Evolutionary conservation across 1,139 yeast species (phyloP).

Genomic region (Entelexis paramagnoliae): DNA sequence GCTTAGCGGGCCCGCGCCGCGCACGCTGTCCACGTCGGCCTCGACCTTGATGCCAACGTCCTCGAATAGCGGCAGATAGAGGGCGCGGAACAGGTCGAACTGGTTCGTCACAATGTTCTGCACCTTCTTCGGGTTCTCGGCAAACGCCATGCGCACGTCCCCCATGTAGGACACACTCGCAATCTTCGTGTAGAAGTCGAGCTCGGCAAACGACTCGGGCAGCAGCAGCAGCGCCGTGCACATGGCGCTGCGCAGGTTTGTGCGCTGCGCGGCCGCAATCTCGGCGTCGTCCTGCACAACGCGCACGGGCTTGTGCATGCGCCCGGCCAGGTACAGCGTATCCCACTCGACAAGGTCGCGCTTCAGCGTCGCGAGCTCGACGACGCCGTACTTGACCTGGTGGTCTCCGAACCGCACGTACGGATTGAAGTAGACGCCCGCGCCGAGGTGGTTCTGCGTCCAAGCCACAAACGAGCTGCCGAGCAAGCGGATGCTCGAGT

Average conservation of each 20-base stretch:
- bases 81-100: constrained; percentile 50
- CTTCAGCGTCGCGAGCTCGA: constrained; percentile 49
- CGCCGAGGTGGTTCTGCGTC: constrained; percentile 59
- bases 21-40: constrained; percentile 22
- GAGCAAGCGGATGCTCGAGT: constrained; percentile 52
- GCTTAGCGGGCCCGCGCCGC: constrained; percentile 28
- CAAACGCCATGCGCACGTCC: constrained; percentile 75
- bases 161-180: constrained; percentile 81
- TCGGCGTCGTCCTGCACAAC: constrained; percentile 34
- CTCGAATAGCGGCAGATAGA: constrained; percentile 60
- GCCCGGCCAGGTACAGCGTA: constrained; percentile 78
- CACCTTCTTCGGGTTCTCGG: constrained; percentile 86
- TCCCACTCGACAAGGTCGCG: constrained; percentile 74
- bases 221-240: constrained; percentile 58
- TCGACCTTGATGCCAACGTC: constrained; percentile 22
- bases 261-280: constrained; percentile 43
- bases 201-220: constrained; percentile 44
- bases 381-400: constrained; percentile 77
- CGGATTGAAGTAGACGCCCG: constrained; percentile 92
- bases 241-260: constrained; percentile 68
- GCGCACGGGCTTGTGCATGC: constrained; percentile 89
- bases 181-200: constrained; percentile 60
- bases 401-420: constrained; percentile 56
- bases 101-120: constrained; percentile 76
- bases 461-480: constrained; percentile 52